phyloP scores from a whole-genome alignment of 495 filamentous ascomycete genomes.

The Neurospora africana region DNA sequence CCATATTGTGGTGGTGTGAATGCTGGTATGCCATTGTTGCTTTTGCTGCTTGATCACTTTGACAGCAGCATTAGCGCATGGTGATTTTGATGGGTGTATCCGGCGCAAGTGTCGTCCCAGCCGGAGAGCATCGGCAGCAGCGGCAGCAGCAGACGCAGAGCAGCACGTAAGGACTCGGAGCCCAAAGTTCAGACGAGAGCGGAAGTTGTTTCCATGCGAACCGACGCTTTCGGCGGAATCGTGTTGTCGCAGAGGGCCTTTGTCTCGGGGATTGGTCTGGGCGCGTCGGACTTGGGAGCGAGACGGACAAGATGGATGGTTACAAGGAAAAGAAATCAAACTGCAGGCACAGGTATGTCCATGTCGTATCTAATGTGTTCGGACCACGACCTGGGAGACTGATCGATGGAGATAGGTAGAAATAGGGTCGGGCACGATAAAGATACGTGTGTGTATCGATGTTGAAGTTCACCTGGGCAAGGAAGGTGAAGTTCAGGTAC shows the following conservation, averaged over 20 bases:
- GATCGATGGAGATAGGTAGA: background rate
- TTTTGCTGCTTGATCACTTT: slow-evolving; percentile 11
- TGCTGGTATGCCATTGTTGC: slow-evolving; percentile 28
- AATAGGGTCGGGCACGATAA: background rate
- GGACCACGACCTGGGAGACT: background rate
- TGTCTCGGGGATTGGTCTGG: background rate
- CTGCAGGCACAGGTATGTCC: background rate
- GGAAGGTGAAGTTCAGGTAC: background rate
- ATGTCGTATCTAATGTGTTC: background rate
- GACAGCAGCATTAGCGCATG: slow-evolving; percentile 1
- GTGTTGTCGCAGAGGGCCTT: background rate
- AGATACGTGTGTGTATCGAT: background rate
- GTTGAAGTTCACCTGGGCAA: background rate
- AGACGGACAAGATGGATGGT: background rate
- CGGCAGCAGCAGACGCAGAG: background rate
- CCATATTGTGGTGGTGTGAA: slow-evolving; percentile 9
- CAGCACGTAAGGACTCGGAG: background rate
- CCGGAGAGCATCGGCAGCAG: background rate
- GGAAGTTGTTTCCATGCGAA: background rate
- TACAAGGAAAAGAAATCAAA: background rate
- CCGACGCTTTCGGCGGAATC: background rate
- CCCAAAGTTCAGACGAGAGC: background rate
- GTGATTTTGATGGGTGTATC: background rate
- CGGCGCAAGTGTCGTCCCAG: background rate
- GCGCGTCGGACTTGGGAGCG: background rate